Evolutionary conservation across 176 grass and related monocot species (phyloP).

Genomic region (Cocos nucifera): DNA sequence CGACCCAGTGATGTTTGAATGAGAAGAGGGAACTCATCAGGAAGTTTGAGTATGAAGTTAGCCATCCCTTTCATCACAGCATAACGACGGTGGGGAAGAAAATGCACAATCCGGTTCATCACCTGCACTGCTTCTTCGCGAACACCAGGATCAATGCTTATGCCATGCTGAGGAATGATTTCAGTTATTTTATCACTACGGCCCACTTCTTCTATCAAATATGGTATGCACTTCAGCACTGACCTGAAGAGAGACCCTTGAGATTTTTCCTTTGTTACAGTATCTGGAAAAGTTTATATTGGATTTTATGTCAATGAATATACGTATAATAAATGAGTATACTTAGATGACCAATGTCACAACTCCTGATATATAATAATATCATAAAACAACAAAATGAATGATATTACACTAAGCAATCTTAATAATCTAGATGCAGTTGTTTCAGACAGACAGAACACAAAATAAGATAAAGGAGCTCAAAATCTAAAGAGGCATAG

Average conservation of each 20-base stretch:
- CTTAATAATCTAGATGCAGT: background rate
- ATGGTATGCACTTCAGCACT: conserved; percentile 92
- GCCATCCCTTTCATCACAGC: conserved; percentile 98
- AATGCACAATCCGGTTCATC: conserved; percentile 85
- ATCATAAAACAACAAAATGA: background rate
- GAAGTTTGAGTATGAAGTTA: conserved; percentile 94
- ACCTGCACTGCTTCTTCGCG: conserved; percentile 92
- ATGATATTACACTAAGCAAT: background rate
- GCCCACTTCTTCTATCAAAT: conserved; percentile 91
- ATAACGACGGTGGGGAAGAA: conserved; percentile 77
- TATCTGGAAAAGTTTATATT: conserved; percentile 46
- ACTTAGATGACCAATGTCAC: background rate
- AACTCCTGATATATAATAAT: background rate
- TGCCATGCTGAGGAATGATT: conserved; percentile 94
- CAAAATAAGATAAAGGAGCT: no score
- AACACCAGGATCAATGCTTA: conserved; percentile 93
- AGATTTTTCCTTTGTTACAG: conserved; percentile 92
- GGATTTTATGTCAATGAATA: background rate
- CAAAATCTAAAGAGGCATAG: no score
- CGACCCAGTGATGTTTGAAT: conserved; percentile 89
- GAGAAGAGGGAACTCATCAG: conserved; percentile 86
- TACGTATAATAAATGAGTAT: background rate
- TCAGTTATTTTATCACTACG: conserved; percentile 92
- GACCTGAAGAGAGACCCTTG: conserved; percentile 88
- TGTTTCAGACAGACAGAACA: background rate